A percentile compares a stretch with the other conserved stretches of the same genome.
Conservation (phyloP, 1,284 basidiomycete genomes). For the Prillingera fragicola region DNA sequence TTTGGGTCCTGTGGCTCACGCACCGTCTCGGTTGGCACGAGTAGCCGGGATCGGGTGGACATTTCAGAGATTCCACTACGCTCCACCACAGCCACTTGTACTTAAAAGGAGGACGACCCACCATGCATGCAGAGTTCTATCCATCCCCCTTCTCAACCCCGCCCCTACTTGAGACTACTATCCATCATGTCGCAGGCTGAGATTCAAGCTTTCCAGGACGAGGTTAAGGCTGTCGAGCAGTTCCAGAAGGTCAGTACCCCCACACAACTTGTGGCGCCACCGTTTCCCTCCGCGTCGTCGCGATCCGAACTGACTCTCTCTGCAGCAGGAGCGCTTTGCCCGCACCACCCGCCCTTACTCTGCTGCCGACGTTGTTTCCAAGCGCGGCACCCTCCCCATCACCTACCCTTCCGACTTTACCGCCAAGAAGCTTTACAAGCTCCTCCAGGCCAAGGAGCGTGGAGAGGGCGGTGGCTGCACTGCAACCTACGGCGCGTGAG, state of each 20-base stretch:
- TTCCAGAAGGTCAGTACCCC: constrained; percentile 76
- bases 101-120: no score
- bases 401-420: constrained; percentile 78
- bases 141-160: constrained; percentile 1
- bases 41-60: no score
- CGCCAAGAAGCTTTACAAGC: constrained; percentile 79
- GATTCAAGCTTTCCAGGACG: constrained; percentile 61
- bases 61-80: no score
- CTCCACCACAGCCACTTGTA: no score
- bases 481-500: constrained; percentile 86
- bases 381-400: constrained; percentile 81
- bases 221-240: constrained; percentile 76
- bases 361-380: constrained; percentile 85
- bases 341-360: constrained; percentile 84
- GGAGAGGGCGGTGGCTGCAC: constrained; percentile 47
- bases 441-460: constrained; percentile 48
- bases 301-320: constrained; percentile 1
- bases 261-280: not conserved
- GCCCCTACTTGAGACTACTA: not conserved
- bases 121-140: no score
- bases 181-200: constrained; percentile 18
- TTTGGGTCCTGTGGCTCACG: no score
- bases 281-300: not conserved
- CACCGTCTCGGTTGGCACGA: no score
- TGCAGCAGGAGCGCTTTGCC: constrained; percentile 75